phyloP scores from a whole-genome alignment of 495 filamentous ascomycete species.

The Aspergillus affinis region DNA sequence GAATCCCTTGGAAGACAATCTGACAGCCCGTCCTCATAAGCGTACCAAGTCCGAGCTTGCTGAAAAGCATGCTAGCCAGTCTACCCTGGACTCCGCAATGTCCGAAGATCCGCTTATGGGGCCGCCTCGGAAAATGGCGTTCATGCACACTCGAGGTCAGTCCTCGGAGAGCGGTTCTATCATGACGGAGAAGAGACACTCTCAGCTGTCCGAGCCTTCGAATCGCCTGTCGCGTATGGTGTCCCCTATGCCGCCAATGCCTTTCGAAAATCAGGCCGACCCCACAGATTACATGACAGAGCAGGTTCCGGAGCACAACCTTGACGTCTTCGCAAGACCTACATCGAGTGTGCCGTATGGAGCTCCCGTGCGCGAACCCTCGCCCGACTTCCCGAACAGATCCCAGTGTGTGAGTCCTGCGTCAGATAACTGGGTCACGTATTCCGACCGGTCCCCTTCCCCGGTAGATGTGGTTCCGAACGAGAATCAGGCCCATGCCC shows the following conservation, averaged over 20 bases:
- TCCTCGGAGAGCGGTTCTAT: slow-evolving; percentile 47
- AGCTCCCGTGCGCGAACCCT: slow-evolving; percentile 34
- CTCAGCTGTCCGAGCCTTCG: slow-evolving; percentile 5
- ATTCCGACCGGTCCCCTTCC: slow-evolving; percentile 54
- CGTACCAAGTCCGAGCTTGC: slow-evolving; percentile 71
- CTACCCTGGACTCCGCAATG: slow-evolving; percentile 53
- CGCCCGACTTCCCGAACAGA: slow-evolving; percentile 26
- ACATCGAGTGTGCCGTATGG: slow-evolving; percentile 25
- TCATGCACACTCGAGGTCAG: slow-evolving; percentile 68
- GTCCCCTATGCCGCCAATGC: slow-evolving; percentile 37
- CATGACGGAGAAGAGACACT: slow-evolving; percentile 6
- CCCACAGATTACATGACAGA: slow-evolving; percentile 29
- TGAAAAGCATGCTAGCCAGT: slow-evolving; percentile 51
- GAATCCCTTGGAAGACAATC: slow-evolving; percentile 84
- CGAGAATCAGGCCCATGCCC: slow-evolving; percentile 32
- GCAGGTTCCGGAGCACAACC: slow-evolving; percentile 25
- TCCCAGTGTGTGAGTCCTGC: slow-evolving; percentile 39
- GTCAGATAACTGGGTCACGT: slow-evolving; percentile 62
- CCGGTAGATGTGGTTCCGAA: slow-evolving; percentile 31
- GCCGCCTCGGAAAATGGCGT: slow-evolving; percentile 63
- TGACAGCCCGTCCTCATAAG: slow-evolving; percentile 77
- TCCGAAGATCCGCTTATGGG: slow-evolving; percentile 61
- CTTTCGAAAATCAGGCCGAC: slow-evolving; percentile 27
- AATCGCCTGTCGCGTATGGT: slow-evolving; percentile 34
- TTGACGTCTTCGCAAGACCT: slow-evolving; percentile 22